Conservation (phyloP, 2,329 filamentous ascomycete species). For the Fusarium setosum region DNA sequence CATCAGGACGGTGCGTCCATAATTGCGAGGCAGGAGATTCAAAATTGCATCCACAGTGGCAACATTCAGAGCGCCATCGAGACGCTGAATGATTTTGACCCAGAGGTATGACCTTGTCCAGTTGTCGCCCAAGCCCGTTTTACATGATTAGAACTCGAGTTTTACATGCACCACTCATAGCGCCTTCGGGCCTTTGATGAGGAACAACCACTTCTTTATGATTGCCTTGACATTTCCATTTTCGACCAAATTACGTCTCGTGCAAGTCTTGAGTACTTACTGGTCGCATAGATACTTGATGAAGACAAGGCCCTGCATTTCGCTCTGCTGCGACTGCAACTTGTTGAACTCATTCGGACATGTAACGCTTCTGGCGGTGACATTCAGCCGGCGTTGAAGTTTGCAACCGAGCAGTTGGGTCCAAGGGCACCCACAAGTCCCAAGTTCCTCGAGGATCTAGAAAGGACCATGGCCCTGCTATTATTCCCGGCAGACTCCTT, state of each 20-base stretch:
- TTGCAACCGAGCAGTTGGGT: constrained; percentile 88
- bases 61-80: constrained; percentile 88
- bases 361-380: constrained; percentile 77
- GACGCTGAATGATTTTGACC: constrained; percentile 88
- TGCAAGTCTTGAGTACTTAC: constrained; percentile 14
- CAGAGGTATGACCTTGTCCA: constrained; percentile 75
- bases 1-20: constrained; percentile 80
- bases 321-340: constrained; percentile 86
- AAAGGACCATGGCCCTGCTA: constrained; percentile 91
- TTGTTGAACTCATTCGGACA: constrained; percentile 90
- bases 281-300: constrained; percentile 80
- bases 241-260: constrained; percentile 4
- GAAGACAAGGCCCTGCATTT: constrained; percentile 87
- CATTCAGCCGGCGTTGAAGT: constrained; percentile 82
- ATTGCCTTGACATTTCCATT: constrained; percentile 32
- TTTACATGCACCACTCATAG: constrained; percentile 99
- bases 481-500: constrained; percentile 88
- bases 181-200: constrained; percentile 90
- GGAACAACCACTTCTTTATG: constrained; percentile 73
- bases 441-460: constrained; percentile 86
- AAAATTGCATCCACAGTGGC: constrained; percentile 85
- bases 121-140: constrained; percentile 48
- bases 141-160: constrained; percentile 89
- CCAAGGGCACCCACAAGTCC: constrained; percentile 85
- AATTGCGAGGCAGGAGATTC: constrained; percentile 82